phyloP scores from a whole-genome alignment of 306 rosid genomes.

The Calophaca sinica region DNA sequence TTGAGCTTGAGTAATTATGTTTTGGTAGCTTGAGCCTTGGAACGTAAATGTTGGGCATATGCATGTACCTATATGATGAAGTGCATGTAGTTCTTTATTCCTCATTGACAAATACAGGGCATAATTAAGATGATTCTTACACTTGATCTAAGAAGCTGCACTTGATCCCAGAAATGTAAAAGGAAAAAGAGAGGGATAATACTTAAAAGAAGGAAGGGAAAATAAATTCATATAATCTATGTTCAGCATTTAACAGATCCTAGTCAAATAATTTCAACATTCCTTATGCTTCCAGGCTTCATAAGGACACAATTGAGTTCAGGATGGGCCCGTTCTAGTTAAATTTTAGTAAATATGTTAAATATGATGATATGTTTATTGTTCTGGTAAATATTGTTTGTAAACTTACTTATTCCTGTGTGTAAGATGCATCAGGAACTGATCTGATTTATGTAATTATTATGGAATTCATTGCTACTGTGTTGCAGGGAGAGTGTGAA shows the following conservation, averaged over 20 bases:
- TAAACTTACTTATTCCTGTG: conserved; percentile 24
- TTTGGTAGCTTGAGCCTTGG: conserved; percentile 33
- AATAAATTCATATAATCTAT: conserved; percentile 17
- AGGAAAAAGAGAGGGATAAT: not conserved
- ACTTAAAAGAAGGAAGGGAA: conserved; percentile 8
- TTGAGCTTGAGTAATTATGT: conserved; percentile 3
- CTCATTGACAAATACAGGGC: conserved; percentile 24
- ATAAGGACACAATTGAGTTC: conserved; percentile 30
- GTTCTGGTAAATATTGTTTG: conserved; percentile 12
- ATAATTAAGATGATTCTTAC: conserved; percentile 27
- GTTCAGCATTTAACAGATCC: conserved; percentile 38
- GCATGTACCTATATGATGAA: conserved; percentile 27
- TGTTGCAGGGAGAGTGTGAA: conserved; percentile 84
- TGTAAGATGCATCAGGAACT: conserved; percentile 18
- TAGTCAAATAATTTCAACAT: conserved; percentile 36
- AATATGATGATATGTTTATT: conserved; percentile 4
- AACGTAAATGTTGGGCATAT: conserved; percentile 22
- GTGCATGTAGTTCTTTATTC: conserved; percentile 14
- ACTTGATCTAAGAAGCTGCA: conserved; percentile 35
- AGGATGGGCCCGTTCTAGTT: conserved; percentile 6
- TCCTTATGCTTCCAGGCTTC: conserved; percentile 16
- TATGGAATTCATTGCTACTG: conserved; percentile 38
- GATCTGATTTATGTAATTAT: conserved; percentile 36
- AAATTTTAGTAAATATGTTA: not conserved
- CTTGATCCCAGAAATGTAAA: conserved; percentile 26